Evolutionary conservation across 2,329 filamentous ascomycete genomes (phyloP), one percentile per base, ranked within the genome.

Genomic region (Immersiporthe knoxdaviesiana): DNA sequence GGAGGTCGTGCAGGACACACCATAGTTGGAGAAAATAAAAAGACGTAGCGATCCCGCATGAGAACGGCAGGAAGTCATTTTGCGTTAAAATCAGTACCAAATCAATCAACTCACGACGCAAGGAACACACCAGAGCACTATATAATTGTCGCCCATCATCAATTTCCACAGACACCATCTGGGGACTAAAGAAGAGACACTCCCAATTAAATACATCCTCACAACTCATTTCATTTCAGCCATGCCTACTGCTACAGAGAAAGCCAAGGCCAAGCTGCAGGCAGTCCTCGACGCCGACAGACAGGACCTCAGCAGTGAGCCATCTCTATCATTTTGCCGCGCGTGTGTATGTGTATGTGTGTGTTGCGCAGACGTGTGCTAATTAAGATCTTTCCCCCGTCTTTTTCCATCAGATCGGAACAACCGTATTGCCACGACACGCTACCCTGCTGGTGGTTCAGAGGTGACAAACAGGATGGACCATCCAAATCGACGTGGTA

Each of bases 391-490:
- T 21, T 6, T 35, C 35, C 2, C 8, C 8, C 58, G 2, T 37
- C 58, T 37, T 8, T 39, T 8, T 11, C 21, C 58, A n/a, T n/a
- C n/a, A 60, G 58, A 60, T 16, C 32, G 58, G 2, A 60, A 60
- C 18, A 60, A 60, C 32, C 58, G 58, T 8, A 60, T 60, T 14
- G 58, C 32, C 1, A 24, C 58, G 58, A 39, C 58, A 12, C 58
- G 58, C 12, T 60, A 60, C 2, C 58, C 58, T 60, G n/a, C 32
- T 24, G 35, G 58, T 16, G 58, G 58, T 14, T 60, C 58, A 60
- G 58, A 60, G 58, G 35, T 60, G 30, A 60, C 58, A 16, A 60
- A 60, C n/a, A 60, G 58, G 32, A 60, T 60, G 58, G 58, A 60
- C 32, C 39, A 60, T 39, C 58, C 58, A 5, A 60, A 60, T 16